A percentile compares a stretch with the other conserved stretches of the same genome.
Evolutionary conservation across 306 rosid genomes (phyloP).

Genomic region (Fragaria vesca): DNA sequence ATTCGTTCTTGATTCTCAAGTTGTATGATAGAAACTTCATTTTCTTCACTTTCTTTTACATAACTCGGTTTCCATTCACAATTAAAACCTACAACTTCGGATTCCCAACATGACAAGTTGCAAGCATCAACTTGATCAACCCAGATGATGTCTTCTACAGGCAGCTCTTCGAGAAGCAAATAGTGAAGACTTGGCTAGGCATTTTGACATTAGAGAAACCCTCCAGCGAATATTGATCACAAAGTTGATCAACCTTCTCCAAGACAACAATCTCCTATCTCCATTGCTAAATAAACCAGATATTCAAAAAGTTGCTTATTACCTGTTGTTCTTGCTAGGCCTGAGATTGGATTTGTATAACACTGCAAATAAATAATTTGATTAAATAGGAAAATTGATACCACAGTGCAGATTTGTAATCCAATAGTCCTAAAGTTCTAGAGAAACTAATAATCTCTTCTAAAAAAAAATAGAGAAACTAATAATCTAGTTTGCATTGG

Average conservation of each 20-base stretch:
- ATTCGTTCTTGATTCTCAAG: slow-evolving; percentile 27
- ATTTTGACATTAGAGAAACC: slow-evolving; percentile 56
- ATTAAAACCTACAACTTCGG: slow-evolving; percentile 70
- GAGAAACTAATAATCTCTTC: no score
- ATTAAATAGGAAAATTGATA: no score
- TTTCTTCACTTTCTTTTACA: slow-evolving; percentile 64
- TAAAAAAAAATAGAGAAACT: no score
- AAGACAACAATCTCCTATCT: slow-evolving; percentile 62
- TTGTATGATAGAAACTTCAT: slow-evolving; percentile 95
- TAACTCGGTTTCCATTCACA: slow-evolving; percentile 96
- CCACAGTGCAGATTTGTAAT: no score
- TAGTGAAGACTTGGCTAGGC: slow-evolving; percentile 48
- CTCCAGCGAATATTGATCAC: slow-evolving; percentile 68
- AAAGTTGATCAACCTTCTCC: slow-evolving; percentile 82
- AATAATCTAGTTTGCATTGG: no score
- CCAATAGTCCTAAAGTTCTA: no score
- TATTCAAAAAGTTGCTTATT: slow-evolving; percentile 79
- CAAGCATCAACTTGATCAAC: slow-evolving; percentile 62
- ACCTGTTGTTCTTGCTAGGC: slow-evolving; percentile 45
- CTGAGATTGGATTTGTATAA: neutral
- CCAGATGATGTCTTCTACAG: slow-evolving; percentile 60
- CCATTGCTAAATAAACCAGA: slow-evolving; percentile 94
- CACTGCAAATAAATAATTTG: neutral
- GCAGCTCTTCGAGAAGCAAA: slow-evolving; percentile 62
- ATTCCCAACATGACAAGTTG: slow-evolving; percentile 59